Conservation (phyloP, 192 early-diverging fungal genomes). For the Entomortierella lignicola region DNA sequence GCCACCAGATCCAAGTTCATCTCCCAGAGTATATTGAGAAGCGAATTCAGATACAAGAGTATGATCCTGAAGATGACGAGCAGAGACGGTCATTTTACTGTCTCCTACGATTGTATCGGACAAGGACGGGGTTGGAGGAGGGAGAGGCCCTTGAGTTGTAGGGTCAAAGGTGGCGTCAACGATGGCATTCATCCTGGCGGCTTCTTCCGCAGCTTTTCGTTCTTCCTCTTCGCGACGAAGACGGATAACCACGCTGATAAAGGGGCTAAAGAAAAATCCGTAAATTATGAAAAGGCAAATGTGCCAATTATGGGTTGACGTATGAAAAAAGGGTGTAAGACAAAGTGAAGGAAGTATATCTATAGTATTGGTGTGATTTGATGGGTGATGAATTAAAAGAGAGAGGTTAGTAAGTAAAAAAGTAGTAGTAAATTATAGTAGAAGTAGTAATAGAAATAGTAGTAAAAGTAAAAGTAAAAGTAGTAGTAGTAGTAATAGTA, state of each 20-base stretch:
- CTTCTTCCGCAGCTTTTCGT: neutral
- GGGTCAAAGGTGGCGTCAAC: slow-evolving; percentile 44
- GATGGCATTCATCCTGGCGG: slow-evolving; percentile 38
- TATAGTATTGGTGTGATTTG: no score
- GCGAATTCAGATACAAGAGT: slow-evolving; percentile 30
- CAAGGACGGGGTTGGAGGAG: slow-evolving; percentile 24
- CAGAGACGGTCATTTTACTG: slow-evolving; percentile 35
- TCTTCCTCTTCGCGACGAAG: neutral
- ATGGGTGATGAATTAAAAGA: no score
- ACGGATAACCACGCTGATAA: neutral
- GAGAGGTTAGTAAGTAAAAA: neutral
- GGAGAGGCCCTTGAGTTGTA: slow-evolving; percentile 24
- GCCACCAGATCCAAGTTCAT: slow-evolving; percentile 76
- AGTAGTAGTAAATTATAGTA: no score
- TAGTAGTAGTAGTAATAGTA: neutral
- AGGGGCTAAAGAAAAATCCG: neutral
- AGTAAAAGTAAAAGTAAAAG: neutral
- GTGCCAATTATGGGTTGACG: no score
- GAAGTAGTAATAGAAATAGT: no score
- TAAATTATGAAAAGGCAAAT: neutral
- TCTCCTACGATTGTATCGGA: neutral
- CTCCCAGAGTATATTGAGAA: slow-evolving; percentile 55
- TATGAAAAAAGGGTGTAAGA: neutral
- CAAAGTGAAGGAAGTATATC: neutral
- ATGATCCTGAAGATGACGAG: slow-evolving; percentile 28